Evolutionary conservation across 2,329 filamentous ascomycete species (phyloP), one percentile per base, ranked within the genome.

Genomic region (Colletotrichum falcatum): DNA sequence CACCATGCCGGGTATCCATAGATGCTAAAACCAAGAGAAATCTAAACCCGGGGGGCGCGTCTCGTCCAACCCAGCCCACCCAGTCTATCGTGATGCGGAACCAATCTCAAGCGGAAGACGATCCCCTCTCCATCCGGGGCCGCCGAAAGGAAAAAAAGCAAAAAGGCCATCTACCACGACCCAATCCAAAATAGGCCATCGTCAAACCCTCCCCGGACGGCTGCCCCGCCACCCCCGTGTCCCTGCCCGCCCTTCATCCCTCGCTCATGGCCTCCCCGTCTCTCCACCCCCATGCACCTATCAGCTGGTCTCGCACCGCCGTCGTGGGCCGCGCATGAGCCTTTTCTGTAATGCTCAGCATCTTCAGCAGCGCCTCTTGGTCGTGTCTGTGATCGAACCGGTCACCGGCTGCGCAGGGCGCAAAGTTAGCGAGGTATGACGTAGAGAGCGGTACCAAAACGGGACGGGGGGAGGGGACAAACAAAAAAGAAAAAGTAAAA

Each of bases 281-380:
- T 48, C 61, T 61, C 85, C 83, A 87, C 20, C 82, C 84, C 87
- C 85, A 89, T 66, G 81, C 83, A 62, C 79, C 79, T 74, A 82
- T 84, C 66, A 89, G 77, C 69, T 85, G 82, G 46, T 78, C 76
- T 48, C 84, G 83, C 35, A 86, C 84, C 12, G 81, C 79, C 8
- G 79, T 80, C 9, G 87, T 89, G 7, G 86, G 87, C 77, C 86
- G 85, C 5, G 83, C 86, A 75, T 87, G 83, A n/a, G 84, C 82
- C 39, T 75, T 77, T 73, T 88, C 85, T 2, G 85, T 86, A 71
- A 78, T 81, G 55, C 78, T 77, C 51, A 89, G 77, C 4, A 87
- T 78, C 28, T 83, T 80, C 23, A 87, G 73, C 35, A 88, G 71
- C 14, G 84, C 85, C 61, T 83, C 79, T 73, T 88, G 86, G 56